Percentiles rank a stretch among this genome's conserved stretches.
phyloP scores from a whole-genome alignment of 2,329 filamentous ascomycete species.

The Huntiella bhutanensis region DNA sequence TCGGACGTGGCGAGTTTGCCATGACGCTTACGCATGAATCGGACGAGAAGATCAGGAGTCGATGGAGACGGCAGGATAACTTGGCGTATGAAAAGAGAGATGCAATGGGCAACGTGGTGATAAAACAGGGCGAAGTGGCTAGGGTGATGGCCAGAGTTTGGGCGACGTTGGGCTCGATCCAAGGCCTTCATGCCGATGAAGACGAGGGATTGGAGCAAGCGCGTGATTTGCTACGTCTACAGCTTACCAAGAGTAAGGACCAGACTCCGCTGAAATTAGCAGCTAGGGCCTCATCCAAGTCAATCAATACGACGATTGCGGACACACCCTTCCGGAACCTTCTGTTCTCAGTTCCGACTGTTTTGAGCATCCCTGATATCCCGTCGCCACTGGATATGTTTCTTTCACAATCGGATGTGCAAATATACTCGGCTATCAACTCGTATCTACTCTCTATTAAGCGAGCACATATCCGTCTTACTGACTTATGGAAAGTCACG shows the following conservation, averaged over 20 bases:
- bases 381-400: conserved; percentile 74
- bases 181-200: conserved; percentile 51
- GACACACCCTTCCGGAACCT: conserved; percentile 52
- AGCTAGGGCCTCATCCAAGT: conserved; percentile 9
- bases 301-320: conserved; percentile 18
- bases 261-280: conserved; percentile 19
- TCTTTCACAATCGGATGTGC: conserved; percentile 54
- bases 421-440: conserved; percentile 68
- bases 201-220: conserved; percentile 71
- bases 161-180: conserved; percentile 58
- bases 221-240: conserved; percentile 54
- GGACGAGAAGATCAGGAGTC: conserved; percentile 56
- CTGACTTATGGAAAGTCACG: conserved; percentile 72
- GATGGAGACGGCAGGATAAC: conserved; percentile 47
- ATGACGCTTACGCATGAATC: conserved; percentile 72
- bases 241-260: conserved; percentile 32
- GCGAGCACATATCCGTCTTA: conserved; percentile 66
- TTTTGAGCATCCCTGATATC: conserved; percentile 50
- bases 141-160: conserved; percentile 61
- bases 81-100: conserved; percentile 38
- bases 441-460: conserved; percentile 73
- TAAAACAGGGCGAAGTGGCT: conserved; percentile 76
- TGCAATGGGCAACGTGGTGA: conserved; percentile 36
- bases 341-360: conserved; percentile 39
- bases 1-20: conserved; percentile 81